Base-by-base conservation (phyloP, 768 basidiomycete genomes). In the Boletus tomentosulus region DNA sequence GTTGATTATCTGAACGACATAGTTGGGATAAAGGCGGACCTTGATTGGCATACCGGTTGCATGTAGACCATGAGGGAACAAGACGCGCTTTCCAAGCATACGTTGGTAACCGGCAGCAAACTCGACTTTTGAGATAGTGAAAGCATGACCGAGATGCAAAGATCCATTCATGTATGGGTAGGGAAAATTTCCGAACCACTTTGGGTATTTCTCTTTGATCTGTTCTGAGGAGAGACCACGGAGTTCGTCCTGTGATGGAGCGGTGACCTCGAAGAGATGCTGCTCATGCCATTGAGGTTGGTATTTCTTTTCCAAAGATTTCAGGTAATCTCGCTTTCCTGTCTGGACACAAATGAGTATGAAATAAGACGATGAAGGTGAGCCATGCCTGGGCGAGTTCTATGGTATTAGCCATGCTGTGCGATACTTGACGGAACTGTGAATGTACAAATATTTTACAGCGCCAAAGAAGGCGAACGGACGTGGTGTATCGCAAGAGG, bases 1-100 rank as follows among this genome's bases (percentile, higher is more conserved):
- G 43, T 16, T 39, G 11, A 30, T 16, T 24, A 24, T 13, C 8
- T 1, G 11, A 42, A 1, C 2, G 15, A 37, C 6, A 6, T 24
- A 22, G 9, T 19, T 8, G n/a, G 2, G 41, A 44, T 15, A 33
- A 7, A 56, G 9, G 74, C 86, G 55, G 57, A 92, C 96, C 83
- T 98, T 98, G 79, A 99, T 99, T 37, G 97, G 97, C 92, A 99
- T 89, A 33, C 97, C 97, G 6, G 97, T 99, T 62, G 89, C 91
- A 74, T 99, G 97, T 72, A 97, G 90, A 46, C 92, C 97, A 65
- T 95, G 89, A n/a, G 97, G 97, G 74, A 98, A 98, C 61, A 99
- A 73, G 28, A 89, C 92, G 15, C 91, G 80, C 75, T 97, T 97
- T 48, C 97, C 96, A 58, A 94, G 68, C 89, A 99, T 86, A 41